phyloP scores from a whole-genome alignment of 2,329 filamentous ascomycete species.

The Trichothecium roseum region DNA sequence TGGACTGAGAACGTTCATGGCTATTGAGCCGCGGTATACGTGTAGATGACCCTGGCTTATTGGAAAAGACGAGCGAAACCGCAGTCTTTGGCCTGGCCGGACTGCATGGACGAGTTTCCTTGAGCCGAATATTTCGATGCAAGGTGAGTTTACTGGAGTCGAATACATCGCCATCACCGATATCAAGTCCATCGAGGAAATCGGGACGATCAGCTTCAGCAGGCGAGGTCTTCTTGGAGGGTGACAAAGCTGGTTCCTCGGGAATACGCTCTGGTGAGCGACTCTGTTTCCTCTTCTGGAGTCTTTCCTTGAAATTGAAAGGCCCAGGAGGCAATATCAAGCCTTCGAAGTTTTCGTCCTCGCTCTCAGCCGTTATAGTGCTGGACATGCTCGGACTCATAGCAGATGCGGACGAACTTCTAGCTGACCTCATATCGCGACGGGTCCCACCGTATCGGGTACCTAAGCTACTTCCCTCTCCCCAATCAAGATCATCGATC shows the following conservation, averaged over 20 bases:
- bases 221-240: constrained; percentile 18
- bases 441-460: constrained; percentile 82
- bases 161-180: constrained; percentile 75
- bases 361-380: constrained; percentile 82
- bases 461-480: constrained; percentile 80
- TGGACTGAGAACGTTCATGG: constrained; percentile 60
- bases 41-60: constrained; percentile 55
- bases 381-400: constrained; percentile 90
- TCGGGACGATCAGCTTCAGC: constrained; percentile 54
- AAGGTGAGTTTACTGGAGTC: constrained; percentile 71
- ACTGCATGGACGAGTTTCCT: constrained; percentile 57
- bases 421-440: constrained; percentile 66
- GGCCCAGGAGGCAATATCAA: constrained; percentile 75
- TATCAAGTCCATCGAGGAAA: constrained; percentile 76
- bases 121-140: constrained; percentile 87
- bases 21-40: constrained; percentile 68
- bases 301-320: constrained; percentile 69
- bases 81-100: constrained; percentile 63
- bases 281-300: constrained; percentile 60
- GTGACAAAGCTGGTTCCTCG: constrained; percentile 20
- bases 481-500: constrained; percentile 81
- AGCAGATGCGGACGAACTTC: constrained; percentile 79
- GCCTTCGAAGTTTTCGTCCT: constrained; percentile 88
- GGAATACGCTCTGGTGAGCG: constrained; percentile 41
- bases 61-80: constrained; percentile 85